These are phyloP conservation scores for Fusarium acutatum DNA, from an alignment of 2,329 filamentous ascomycete species.

Conservation along the genomic window DNA sequence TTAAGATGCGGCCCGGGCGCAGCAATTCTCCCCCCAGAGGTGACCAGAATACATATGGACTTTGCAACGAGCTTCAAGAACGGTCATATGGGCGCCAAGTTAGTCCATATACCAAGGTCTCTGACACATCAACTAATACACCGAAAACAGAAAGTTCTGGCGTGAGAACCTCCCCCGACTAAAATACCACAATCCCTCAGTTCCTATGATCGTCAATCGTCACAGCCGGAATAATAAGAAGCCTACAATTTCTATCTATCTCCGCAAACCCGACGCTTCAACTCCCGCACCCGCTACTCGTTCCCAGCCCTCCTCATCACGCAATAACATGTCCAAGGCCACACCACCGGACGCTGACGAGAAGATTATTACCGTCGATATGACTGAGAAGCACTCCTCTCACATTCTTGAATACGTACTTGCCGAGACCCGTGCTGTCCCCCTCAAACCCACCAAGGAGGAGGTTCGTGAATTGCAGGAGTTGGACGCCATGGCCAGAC, in stretches of 20 bases:
- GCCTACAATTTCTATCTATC: slow-evolving; percentile 73
- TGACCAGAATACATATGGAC: slow-evolving; percentile 78
- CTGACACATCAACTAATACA: slow-evolving; percentile 7
- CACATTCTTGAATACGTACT: slow-evolving; percentile 72
- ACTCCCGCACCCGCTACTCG: slow-evolving; percentile 40
- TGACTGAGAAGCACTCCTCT: slow-evolving; percentile 68
- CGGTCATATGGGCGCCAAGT: slow-evolving; percentile 80
- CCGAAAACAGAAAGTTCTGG: slow-evolving; percentile 81
- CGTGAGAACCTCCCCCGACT: slow-evolving; percentile 80
- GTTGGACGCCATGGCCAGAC: slow-evolving; percentile 62
- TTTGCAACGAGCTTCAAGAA: slow-evolving; percentile 69
- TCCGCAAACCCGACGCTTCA: slow-evolving; percentile 52
- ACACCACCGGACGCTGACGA: slow-evolving; percentile 59
- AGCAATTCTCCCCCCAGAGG: slow-evolving; percentile 77
- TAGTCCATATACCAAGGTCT: slow-evolving; percentile 41
- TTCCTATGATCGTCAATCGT: slow-evolving; percentile 85
- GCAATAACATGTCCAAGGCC: slow-evolving; percentile 57
- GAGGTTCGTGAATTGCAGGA: slow-evolving; percentile 67
- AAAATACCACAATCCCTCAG: slow-evolving; percentile 91
- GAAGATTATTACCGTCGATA: slow-evolving; percentile 64
- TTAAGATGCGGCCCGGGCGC: slow-evolving; percentile 86
- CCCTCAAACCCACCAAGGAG: slow-evolving; percentile 64
- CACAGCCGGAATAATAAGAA: slow-evolving; percentile 63
- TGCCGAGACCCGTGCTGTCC: slow-evolving; percentile 66
- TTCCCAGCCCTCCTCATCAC: slow-evolving; percentile 58